A percentile compares a stretch with the other conserved stretches of the same genome.
phyloP scores from a whole-genome alignment of 2,329 filamentous ascomycete genomes.

The Lasiodiplodia hormozganensis region DNA sequence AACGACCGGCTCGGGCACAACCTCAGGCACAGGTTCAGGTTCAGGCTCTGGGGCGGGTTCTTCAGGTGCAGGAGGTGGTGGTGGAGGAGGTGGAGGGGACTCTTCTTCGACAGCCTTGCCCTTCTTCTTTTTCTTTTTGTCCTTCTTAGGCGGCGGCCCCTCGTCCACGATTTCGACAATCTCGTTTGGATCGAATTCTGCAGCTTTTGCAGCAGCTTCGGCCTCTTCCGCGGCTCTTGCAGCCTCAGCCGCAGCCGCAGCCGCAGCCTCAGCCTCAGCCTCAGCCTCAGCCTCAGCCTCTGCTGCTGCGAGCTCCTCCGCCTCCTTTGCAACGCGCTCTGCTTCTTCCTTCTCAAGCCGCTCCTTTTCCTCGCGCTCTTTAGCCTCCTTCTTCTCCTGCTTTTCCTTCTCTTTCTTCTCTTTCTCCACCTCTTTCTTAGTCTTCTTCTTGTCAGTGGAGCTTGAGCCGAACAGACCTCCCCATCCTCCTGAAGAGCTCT shows the following conservation, averaged over 20 bases:
- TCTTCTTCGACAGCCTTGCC: conserved; percentile 49
- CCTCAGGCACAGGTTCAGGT: conserved; percentile 29
- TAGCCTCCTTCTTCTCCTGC: conserved; percentile 35
- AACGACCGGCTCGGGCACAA: conserved; percentile 41
- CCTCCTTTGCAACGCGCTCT: conserved; percentile 11
- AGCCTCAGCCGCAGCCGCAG: neutral
- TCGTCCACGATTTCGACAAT: conserved; percentile 28
- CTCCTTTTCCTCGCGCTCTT: conserved; percentile 35
- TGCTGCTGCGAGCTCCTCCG: conserved; percentile 25
- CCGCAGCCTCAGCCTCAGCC: neutral
- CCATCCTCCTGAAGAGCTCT: conserved; percentile 23
- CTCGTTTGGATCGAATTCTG: conserved; percentile 32
- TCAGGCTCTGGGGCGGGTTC: conserved; percentile 41
- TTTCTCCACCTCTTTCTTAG: conserved; percentile 36
- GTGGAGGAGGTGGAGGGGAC: conserved; percentile 30
- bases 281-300: neutral
- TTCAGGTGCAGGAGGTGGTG: neutral
- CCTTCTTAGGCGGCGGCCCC: conserved; percentile 36
- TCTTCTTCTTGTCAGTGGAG: conserved; percentile 27
- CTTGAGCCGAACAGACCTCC: conserved; percentile 35
- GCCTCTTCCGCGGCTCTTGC: conserved; percentile 34
- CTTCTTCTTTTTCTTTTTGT: conserved; percentile 58
- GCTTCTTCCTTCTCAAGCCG: conserved; percentile 37
- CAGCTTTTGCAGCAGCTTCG: conserved; percentile 25
- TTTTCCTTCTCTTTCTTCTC: conserved; percentile 35